Percentiles rank a stretch among this genome's conserved stretches.
phyloP scores from a whole-genome alignment of 257 asterid genomes.

The Plectranthus barbatus region DNA sequence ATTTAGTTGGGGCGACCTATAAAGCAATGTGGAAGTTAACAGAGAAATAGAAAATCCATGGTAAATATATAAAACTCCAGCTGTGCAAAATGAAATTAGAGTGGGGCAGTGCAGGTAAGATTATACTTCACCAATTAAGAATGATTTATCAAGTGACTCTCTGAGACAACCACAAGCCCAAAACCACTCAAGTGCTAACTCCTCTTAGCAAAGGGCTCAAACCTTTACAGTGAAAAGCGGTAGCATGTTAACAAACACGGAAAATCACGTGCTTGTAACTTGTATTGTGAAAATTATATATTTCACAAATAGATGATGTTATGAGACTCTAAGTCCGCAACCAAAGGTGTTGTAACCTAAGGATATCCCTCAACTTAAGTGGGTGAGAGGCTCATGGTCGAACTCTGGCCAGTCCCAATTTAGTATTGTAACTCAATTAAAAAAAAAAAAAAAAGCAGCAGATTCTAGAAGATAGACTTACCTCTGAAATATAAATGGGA shows the following conservation, averaged over 20 bases:
- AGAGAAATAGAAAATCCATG: conserved; percentile 3
- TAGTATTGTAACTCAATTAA: no score
- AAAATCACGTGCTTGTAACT: background rate
- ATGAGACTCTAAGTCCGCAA: no score
- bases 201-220: background rate
- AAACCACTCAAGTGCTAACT: background rate
- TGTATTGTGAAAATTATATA: background rate
- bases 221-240: background rate
- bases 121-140: background rate
- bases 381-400: no score
- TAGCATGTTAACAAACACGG: background rate
- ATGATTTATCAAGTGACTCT: background rate
- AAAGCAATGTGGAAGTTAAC: conserved; percentile 19
- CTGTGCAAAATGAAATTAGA: background rate
- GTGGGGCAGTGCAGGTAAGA: background rate
- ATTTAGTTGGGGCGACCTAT: conserved; percentile 80
- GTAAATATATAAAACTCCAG: background rate
- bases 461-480: conserved; percentile 18
- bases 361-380: no score
- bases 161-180: background rate
- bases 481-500: conserved; percentile 90
- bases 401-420: no score
- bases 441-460: conserved; percentile 4
- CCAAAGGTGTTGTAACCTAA: no score
- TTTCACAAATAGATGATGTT: conserved; percentile 4